A percentile compares a stretch with the other conserved stretches of the same genome.
phyloP scores from a whole-genome alignment of 495 filamentous ascomycete genomes.

The Daldinia childiae region DNA sequence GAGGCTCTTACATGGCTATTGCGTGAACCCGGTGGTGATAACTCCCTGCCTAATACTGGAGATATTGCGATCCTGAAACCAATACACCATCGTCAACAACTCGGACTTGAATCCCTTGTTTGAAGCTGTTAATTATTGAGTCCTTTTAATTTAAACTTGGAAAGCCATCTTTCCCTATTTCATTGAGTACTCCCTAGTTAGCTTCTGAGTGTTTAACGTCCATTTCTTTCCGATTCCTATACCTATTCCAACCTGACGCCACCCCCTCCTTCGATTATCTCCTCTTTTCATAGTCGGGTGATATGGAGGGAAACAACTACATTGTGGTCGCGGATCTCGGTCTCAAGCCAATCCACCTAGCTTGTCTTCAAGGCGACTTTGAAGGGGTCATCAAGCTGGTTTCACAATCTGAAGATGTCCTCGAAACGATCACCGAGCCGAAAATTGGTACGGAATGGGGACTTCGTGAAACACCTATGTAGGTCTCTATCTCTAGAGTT shows the following conservation, averaged over 20 bases:
- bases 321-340: conserved; percentile 21
- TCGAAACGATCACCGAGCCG: conserved; percentile 16
- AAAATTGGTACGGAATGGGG: conserved; percentile 7
- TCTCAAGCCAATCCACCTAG: conserved; percentile 28
- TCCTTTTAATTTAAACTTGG: not conserved
- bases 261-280: not conserved
- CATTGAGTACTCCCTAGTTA: not conserved
- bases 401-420: conserved; percentile 1
- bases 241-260: not conserved
- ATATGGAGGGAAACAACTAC: conserved; percentile 6
- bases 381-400: conserved; percentile 22
- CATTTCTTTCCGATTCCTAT: not conserved
- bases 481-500: not conserved
- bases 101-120: not conserved
- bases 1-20: not conserved
- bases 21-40: not conserved
- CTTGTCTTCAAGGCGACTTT: conserved; percentile 30
- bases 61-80: not conserved
- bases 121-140: not conserved
- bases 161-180: not conserved
- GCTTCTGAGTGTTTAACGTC: not conserved
- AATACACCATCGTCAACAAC: not conserved
- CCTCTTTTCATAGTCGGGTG: not conserved
- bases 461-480: conserved; percentile 35
- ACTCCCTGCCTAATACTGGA: not conserved